Evolutionary conservation across 2,329 filamentous ascomycete species (phyloP).

Genomic region (Calonectria ilicicola): DNA sequence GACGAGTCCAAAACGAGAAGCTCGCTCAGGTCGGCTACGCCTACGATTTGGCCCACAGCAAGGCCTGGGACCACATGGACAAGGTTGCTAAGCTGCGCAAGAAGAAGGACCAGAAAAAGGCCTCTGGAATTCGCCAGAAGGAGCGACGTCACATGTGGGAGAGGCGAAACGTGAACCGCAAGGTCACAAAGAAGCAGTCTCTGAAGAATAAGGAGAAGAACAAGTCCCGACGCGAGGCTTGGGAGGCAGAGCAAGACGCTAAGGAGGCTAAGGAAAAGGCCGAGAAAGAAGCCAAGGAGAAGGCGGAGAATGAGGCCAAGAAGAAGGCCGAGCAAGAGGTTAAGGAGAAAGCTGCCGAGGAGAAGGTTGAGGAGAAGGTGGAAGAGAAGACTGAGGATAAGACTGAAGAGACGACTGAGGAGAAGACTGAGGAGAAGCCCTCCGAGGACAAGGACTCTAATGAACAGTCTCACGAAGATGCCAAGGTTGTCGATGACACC

Average conservation of each 20-base stretch:
- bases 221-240: conserved; percentile 42
- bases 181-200: conserved; percentile 54
- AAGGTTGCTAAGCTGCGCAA: conserved; percentile 63
- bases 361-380: conserved; percentile 10
- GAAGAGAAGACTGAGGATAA: conserved; percentile 3
- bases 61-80: conserved; percentile 64
- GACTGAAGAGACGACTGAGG: too few relatives aligned
- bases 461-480: conserved; percentile 24
- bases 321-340: too few relatives aligned
- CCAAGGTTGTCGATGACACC: conserved; percentile 33
- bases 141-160: conserved; percentile 64
- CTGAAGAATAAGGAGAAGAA: conserved; percentile 54
- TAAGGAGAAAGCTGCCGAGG: conserved; percentile 1
- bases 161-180: conserved; percentile 57
- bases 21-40: conserved; percentile 68
- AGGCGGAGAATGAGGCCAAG: conserved; percentile 33
- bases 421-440: conserved; percentile 26
- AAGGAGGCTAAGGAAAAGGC: too few relatives aligned
- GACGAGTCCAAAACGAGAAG: conserved; percentile 66
- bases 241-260: conserved; percentile 44
- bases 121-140: conserved; percentile 57
- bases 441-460: conserved; percentile 24
- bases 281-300: conserved; percentile 48
- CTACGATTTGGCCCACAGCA: conserved; percentile 71
- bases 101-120: conserved; percentile 62